Base-by-base conservation (phyloP, 2,329 filamentous ascomycete species). In the Fusarium illudens region DNA sequence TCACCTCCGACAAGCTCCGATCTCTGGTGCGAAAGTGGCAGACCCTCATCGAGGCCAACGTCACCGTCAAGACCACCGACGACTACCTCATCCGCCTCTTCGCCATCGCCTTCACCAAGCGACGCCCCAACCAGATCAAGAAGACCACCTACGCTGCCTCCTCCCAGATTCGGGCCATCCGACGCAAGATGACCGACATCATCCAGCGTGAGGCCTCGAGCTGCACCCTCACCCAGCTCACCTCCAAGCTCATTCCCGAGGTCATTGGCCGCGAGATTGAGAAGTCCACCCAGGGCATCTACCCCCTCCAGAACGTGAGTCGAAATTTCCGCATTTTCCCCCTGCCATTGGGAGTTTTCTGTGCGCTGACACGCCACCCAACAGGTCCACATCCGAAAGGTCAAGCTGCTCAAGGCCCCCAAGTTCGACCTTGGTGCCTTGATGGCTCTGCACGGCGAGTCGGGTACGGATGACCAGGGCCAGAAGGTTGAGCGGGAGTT, bases 21-120 rank as follows among this genome's bases (percentile, higher is more conserved):
- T 98, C 96, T 71, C 91, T 99, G 75, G 96, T 99, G 78, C 94
- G 96, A 87, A 99, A 99, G 89, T 99, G 96, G 96, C 96, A 99
- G 86, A 91, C 94, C 72, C 89, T 99, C 80, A 98, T 99, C 77
- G 96, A 99, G 90, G 96, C 96, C 88, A 99, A 99, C 84, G 90
- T 98, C 80, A 97, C 96, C 75, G 94, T 99, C 88, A 98, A 98
- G 92, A 98, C 96, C 78, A 98, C 96, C 82, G 96, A 99, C 82
- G 96, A 99, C 86, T 98, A 99, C 89, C 94, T 98, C 82, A 90
- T 99, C 85, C 93, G 96, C 79, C 91, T 99, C 77, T 99, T 99
- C 87, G 93, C 93, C 83, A 99, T 99, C 77, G 96, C 93, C 77
- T 99, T 99, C 89, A 99, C 96, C 85, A 98, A 98, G 92, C 90